Conservation (phyloP, 768 basidiomycete genomes). For the Leucocoprinus leucothites region DNA sequence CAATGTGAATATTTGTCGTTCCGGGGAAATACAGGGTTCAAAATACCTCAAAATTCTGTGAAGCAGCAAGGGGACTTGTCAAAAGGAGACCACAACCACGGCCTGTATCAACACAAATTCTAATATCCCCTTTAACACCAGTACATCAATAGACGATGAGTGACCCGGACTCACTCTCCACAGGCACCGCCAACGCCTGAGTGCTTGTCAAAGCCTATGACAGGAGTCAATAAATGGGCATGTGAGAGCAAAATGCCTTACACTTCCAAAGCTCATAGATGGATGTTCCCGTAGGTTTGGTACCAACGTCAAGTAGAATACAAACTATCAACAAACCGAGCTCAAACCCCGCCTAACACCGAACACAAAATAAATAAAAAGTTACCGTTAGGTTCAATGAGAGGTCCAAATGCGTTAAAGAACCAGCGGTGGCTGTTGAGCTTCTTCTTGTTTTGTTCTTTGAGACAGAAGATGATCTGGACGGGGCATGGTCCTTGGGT, state of each 20-base stretch:
- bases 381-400: conserved; percentile 79
- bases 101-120: conserved; percentile 82
- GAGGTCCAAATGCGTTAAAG: conserved; percentile 92
- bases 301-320: conserved; percentile 91
- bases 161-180: conserved; percentile 63
- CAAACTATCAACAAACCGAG: conserved; percentile 59
- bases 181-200: conserved; percentile 90
- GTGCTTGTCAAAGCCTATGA: conserved; percentile 75
- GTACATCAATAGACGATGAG: neutral
- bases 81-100: conserved; percentile 69
- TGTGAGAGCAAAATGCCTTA: conserved; percentile 19
- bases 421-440: conserved; percentile 96
- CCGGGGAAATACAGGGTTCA: neutral
- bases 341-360: conserved; percentile 1
- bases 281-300: conserved; percentile 90
- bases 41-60: conserved; percentile 88
- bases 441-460: conserved; percentile 97
- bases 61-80: conserved; percentile 79
- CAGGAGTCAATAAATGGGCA: neutral
- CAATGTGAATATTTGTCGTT: conserved; percentile 6
- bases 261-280: conserved; percentile 99
- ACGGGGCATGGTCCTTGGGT: conserved; percentile 73
- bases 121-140: conserved; percentile 21
- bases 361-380: conserved; percentile 4
- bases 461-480: conserved; percentile 88